These are phyloP conservation scores for Penicilliopsis zonata DNA, from an alignment of 495 filamentous ascomycete genomes.

Conservation along the genomic window DNA sequence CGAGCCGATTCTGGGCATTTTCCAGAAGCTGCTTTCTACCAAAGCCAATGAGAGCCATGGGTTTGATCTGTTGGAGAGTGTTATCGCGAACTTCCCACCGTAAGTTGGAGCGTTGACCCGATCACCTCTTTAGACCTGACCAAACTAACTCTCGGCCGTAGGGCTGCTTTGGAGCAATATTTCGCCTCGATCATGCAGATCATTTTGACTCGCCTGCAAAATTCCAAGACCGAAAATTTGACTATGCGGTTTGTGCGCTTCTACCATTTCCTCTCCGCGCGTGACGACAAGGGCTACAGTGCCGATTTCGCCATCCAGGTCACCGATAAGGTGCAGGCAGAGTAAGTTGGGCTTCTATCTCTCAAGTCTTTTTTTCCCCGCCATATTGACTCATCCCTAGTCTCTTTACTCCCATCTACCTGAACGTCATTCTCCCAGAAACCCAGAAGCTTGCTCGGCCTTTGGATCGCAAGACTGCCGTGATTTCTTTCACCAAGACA, in stretches of 20 bases:
- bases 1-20: slow-evolving; percentile 75
- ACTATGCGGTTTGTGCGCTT: slow-evolving; percentile 75
- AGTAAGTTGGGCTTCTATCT: slow-evolving; percentile 27
- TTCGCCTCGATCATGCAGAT: slow-evolving; percentile 69
- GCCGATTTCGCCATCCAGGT: slow-evolving; percentile 79
- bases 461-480: slow-evolving; percentile 83
- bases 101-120: slow-evolving; percentile 25
- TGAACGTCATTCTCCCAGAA: slow-evolving; percentile 71
- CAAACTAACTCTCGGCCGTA: slow-evolving; percentile 20
- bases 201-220: slow-evolving; percentile 71
- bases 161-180: slow-evolving; percentile 56
- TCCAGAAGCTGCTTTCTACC: slow-evolving; percentile 69
- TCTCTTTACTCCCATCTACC: slow-evolving; percentile 76
- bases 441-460: slow-evolving; percentile 80
- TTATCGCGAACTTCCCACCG: slow-evolving; percentile 58
- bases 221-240: slow-evolving; percentile 65
- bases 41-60: slow-evolving; percentile 69
- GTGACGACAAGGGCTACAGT: slow-evolving; percentile 63
- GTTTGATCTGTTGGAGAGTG: slow-evolving; percentile 79
- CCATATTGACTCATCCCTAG: slow-evolving; percentile 25
- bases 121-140: not conserved
- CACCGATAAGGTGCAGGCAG: slow-evolving; percentile 67
- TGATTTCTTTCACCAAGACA: slow-evolving; percentile 84
- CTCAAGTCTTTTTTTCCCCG: no score
- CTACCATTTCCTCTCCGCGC: slow-evolving; percentile 80